phyloP scores from a whole-genome alignment of 2,329 filamentous ascomycete species.

The Alternaria arborescens region DNA sequence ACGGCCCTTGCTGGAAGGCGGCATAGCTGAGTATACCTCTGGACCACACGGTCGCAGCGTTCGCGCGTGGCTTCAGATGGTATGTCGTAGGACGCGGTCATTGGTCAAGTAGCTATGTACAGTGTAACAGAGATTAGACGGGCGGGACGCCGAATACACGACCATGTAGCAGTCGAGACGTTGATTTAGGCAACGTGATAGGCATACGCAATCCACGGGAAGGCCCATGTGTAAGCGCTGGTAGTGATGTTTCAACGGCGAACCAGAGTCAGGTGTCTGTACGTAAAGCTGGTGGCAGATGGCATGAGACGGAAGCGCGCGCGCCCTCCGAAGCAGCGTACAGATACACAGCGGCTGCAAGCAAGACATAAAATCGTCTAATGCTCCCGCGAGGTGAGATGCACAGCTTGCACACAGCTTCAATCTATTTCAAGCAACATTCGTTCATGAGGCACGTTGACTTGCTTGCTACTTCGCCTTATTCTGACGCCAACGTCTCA shows the following conservation, averaged over 20 bases:
- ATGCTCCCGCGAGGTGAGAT: conserved; percentile 38
- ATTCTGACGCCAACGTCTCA: conserved; percentile 33
- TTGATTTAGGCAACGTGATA: conserved; percentile 32
- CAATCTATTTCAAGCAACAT: conserved; percentile 34
- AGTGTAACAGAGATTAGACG: conserved; percentile 31
- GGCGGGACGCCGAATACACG: conserved; percentile 29
- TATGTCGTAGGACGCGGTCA: conserved; percentile 25
- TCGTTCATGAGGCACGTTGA: conserved; percentile 19
- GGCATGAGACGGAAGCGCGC: conserved; percentile 49
- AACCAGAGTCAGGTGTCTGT: conserved; percentile 42
- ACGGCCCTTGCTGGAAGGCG: conserved; percentile 14
- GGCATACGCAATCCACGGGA: conserved; percentile 34
- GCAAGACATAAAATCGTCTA: conserved; percentile 46
- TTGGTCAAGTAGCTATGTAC: conserved; percentile 32
- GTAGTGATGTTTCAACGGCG: conserved; percentile 44
- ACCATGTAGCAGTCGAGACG: conserved; percentile 32
- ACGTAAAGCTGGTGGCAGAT: conserved; percentile 38
- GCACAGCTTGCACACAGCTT: conserved; percentile 32
- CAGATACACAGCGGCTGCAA: conserved; percentile 47
- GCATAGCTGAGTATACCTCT: conserved; percentile 26
- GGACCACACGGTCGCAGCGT: conserved; percentile 28
- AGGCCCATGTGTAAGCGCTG: conserved; percentile 43
- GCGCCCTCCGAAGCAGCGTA: conserved; percentile 40
- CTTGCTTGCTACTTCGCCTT: conserved; percentile 24
- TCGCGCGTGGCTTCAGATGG: conserved; percentile 42